Conservation (phyloP, 768 basidiomycete genomes). For the Pleurotus cornucopiae region DNA sequence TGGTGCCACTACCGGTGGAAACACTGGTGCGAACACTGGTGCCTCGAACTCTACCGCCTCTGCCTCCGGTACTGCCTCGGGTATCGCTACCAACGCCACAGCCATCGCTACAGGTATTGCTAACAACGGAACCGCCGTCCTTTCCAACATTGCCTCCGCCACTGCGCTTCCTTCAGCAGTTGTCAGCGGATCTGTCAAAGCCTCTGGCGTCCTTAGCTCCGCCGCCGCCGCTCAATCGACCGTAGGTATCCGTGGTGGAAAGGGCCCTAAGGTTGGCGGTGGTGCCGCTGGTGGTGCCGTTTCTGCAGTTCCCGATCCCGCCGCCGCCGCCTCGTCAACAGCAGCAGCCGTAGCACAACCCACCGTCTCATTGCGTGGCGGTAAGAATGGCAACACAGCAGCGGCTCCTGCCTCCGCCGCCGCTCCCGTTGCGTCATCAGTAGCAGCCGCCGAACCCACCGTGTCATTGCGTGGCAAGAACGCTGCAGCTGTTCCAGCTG, state of each 20-base stretch:
- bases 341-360: not conserved
- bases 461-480: too few relatives aligned
- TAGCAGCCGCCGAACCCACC: too few relatives aligned
- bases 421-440: too few relatives aligned
- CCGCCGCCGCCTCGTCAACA: not conserved
- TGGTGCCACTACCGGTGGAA: not conserved
- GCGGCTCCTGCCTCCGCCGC: too few relatives aligned
- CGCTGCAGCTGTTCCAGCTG: not conserved
- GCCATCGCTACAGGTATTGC: constrained; percentile 14
- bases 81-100: constrained; percentile 2
- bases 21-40: constrained; percentile 13
- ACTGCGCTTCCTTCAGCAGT: not conserved
- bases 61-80: not conserved
- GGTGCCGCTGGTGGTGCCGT: not conserved
- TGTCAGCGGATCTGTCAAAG: too few relatives aligned
- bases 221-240: constrained; percentile 5
- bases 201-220: too few relatives aligned
- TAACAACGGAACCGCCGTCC: not conserved
- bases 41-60: constrained; percentile 9
- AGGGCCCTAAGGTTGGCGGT: not conserved
- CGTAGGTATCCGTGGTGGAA: not conserved
- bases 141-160: not conserved
- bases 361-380: not conserved
- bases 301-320: not conserved
- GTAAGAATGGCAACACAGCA: too few relatives aligned